Evolutionary conservation across 1,139 yeast genomes (phyloP).

Genomic region (Lodderomyces pseudojiufengensis): DNA sequence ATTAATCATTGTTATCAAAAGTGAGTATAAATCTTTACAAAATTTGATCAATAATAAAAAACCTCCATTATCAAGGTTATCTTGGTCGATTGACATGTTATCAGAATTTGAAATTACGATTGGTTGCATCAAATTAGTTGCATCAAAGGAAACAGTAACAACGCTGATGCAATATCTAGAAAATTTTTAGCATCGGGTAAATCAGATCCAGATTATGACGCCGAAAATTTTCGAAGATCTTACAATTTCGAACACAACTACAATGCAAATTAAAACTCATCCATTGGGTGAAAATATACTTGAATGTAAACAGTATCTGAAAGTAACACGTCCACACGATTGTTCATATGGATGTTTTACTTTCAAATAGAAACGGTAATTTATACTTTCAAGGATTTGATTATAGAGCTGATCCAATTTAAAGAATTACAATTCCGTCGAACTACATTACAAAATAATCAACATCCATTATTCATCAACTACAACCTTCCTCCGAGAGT

Average conservation of each 20-base stretch:
- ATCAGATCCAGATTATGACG: background rate
- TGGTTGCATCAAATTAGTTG: too few relatives aligned
- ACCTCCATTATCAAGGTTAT: conserved; percentile 1
- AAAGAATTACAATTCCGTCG: too few relatives aligned
- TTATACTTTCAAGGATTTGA: too few relatives aligned
- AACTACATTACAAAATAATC: too few relatives aligned
- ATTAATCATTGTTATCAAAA: background rate
- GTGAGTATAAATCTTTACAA: conserved; percentile 1
- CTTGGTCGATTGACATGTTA: conserved; percentile 5
- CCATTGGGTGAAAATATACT: too few relatives aligned
- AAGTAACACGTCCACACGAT: background rate
- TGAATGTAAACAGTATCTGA: too few relatives aligned
- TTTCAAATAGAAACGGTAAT: background rate
- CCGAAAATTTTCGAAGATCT: background rate
- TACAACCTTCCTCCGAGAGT: too few relatives aligned
- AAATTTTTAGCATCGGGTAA: background rate
- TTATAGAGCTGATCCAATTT: too few relatives aligned
- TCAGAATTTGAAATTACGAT: conserved; percentile 3
- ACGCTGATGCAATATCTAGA: conserved; percentile 3
- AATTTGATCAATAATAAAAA: background rate
- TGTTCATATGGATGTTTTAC: background rate
- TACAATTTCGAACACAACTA: background rate
- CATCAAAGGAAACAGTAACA: conserved; percentile 5
- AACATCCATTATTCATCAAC: too few relatives aligned
- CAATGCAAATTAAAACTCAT: too few relatives aligned